Percentiles rank a stretch among this genome's conserved stretches.
These are phyloP conservation scores for Globisporangium spiculum DNA, from an alignment of 352 stramenopile species.

Conservation along the genomic window DNA sequence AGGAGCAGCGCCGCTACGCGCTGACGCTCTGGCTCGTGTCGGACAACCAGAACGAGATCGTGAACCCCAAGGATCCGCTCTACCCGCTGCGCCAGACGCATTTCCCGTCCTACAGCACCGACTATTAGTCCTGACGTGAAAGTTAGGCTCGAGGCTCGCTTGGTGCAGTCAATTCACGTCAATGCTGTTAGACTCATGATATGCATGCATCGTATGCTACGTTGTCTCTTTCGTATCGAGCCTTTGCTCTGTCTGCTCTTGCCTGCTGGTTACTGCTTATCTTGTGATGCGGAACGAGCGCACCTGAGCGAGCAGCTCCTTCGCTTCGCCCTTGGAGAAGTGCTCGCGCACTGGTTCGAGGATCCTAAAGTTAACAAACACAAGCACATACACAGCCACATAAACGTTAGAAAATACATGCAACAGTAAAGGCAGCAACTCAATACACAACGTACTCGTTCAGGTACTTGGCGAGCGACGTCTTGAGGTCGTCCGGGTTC, in stretches of 20 bases:
- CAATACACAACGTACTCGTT: slow-evolving; percentile 80
- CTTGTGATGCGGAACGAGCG: slow-evolving; percentile 95
- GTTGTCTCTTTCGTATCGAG: neutral
- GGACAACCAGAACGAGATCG: slow-evolving; percentile 45
- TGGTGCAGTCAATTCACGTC: neutral
- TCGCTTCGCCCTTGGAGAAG: slow-evolving; percentile 94
- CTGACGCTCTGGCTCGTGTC: slow-evolving; percentile 88
- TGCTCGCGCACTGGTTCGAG: slow-evolving; percentile 96
- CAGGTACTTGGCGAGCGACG: slow-evolving; percentile 86
- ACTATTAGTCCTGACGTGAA: slow-evolving; percentile 11
- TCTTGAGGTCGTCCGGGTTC: slow-evolving; percentile 94
- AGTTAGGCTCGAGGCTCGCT: neutral
- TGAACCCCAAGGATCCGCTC: slow-evolving; percentile 36
- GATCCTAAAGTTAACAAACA: slow-evolving; percentile 49
- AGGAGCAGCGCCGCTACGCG: slow-evolving; percentile 52
- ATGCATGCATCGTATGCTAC: neutral
- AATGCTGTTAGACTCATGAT: neutral
- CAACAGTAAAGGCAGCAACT: neutral
- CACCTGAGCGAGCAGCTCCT: slow-evolving; percentile 95
- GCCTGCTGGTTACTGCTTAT: slow-evolving; percentile 37
- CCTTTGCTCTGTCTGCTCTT: neutral
- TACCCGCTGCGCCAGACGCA: slow-evolving; percentile 35
- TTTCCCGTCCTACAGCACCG: slow-evolving; percentile 26
- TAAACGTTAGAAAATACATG: neutral
- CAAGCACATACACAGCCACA: slow-evolving; percentile 3